Evolutionary conservation across 306 rosid species (phyloP), one percentile per base, ranked within the genome.

Genomic region (Pueraria montana): DNA sequence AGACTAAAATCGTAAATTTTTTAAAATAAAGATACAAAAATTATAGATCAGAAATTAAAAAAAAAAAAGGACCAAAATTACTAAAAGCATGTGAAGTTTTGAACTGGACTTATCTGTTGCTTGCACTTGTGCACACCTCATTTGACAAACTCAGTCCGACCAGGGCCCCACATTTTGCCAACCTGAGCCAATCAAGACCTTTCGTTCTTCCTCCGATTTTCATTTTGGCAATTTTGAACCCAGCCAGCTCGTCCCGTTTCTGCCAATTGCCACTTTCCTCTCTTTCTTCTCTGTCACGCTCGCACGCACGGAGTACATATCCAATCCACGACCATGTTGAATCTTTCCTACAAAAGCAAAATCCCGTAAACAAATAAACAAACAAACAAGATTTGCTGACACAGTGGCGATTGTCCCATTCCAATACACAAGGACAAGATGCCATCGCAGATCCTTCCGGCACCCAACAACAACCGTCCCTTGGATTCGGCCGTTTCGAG

Each of bases 391-490:
- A 81, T 74, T 82, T 27, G 8, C 72, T 80, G 30, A 50, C 21
- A 38, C 43, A 8, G 11, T 8, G 43, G 43, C 43, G 11, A 38
- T 38, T 38, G 11, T 38, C 11, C 11, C 1, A 34, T 34, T 34
- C 40, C 32, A 27, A 27, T 3, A 27, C 32, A 27, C 32, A 27
- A 27, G 2, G 3, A 27, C 32, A 38, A 59, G 72, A 62, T 94
- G 98, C 89, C 93, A 24, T 92, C 97, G 78, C 88, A 86, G 17
- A 83, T 87, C 27, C 69, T 94, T 13, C 91, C 96, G 56, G 58
- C 88, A 7, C 30, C 88, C 24, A 88, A 27, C 40, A 34, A 34
- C 40, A 0, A 87, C 32, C 84, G 77, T 9, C 17, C 71, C 24
- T 24, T 40, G 23, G 78, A 43, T 46, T 52, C 85, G 38, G 8